Evolutionary conservation across 345 rosid species (phyloP).

Genomic region (Gossypium turneri): DNA sequence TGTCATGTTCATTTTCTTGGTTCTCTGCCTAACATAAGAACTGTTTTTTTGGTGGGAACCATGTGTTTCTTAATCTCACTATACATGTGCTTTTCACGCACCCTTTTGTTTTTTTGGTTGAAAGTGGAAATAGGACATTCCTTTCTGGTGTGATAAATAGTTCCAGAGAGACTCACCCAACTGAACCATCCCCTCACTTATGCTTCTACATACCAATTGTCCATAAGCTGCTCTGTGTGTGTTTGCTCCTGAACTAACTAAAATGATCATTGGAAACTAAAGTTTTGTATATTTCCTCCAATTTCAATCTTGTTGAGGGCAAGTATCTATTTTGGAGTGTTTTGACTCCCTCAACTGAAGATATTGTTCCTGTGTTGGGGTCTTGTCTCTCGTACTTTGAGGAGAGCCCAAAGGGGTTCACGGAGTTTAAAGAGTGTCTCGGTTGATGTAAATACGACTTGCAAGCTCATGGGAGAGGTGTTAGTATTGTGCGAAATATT

Average conservation of each 20-base stretch:
- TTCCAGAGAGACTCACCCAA: neutral
- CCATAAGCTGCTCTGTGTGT: neutral
- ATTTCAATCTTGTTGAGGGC: no score
- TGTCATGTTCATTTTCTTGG: neutral
- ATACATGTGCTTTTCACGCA: neutral
- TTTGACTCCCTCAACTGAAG: no score
- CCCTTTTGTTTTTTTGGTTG: neutral
- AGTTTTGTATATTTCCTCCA: neutral
- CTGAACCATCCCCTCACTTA: neutral
- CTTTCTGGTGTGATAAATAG: neutral
- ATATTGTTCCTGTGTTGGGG: no score
- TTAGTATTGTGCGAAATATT: no score
- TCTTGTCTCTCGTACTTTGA: no score
- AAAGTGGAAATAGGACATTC: neutral
- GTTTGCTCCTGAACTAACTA: neutral
- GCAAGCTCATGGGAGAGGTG: no score
- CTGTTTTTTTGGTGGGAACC: neutral
- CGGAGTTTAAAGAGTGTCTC: fast-evolving
- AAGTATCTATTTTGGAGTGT: no score
- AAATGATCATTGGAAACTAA: neutral
- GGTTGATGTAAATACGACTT: no score
- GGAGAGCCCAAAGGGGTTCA: no score
- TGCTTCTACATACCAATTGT: neutral
- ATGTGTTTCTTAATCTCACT: neutral
- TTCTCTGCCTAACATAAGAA: neutral